Evolutionary conservation across 2,329 filamentous ascomycete species (phyloP), one percentile per base, ranked within the genome.

Genomic region (Botryotinia narcissicola): DNA sequence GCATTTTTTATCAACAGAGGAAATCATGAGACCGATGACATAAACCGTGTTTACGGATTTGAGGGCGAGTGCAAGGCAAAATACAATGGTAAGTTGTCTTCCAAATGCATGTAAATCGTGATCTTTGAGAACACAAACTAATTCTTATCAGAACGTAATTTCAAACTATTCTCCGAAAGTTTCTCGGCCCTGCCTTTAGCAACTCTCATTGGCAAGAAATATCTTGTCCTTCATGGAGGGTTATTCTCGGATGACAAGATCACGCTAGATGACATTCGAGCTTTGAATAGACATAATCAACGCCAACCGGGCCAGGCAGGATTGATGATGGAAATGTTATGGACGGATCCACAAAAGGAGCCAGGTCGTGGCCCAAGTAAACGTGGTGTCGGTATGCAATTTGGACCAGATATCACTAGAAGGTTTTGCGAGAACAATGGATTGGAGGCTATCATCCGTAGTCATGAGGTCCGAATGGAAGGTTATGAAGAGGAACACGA

Each of bases 321-420:
- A 22, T 85, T 99, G 79, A 99, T 99, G 96, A 99, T 99, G 96
- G 96, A 99, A 84, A 99, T 99, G 96, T 88, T 99, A 64, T 99
- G 96, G 96, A 98, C 96, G 0, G 96, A 99, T 81, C 96, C 96
- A 4, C 96, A 99, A 82, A 88, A 92, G 0, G 87, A 90, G 78
- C 91, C 92, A 42, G 96, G 96, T 70, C 91, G 96, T 78, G 94
- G 95, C 14, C 96, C 96, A 62, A 97, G 94, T 86, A 99, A 99
- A 87, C 90, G 96, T 81, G 96, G 96, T 77, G 95, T 99, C 32
- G 96, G 96, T 70, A 89, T 98, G 84, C 95, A 98, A 82, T 99
- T 99, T 79, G 96, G 96, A 0, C 96, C 96, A 0, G 96, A 99
- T 81, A 90, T 99, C 74, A 99, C 96, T 35, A 97, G 97, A 85